A percentile compares a stretch with the other conserved stretches of the same genome.
These are phyloP conservation scores for Penicillium parvum DNA, from an alignment of 495 filamentous ascomycete genomes.

Conservation along the genomic window DNA sequence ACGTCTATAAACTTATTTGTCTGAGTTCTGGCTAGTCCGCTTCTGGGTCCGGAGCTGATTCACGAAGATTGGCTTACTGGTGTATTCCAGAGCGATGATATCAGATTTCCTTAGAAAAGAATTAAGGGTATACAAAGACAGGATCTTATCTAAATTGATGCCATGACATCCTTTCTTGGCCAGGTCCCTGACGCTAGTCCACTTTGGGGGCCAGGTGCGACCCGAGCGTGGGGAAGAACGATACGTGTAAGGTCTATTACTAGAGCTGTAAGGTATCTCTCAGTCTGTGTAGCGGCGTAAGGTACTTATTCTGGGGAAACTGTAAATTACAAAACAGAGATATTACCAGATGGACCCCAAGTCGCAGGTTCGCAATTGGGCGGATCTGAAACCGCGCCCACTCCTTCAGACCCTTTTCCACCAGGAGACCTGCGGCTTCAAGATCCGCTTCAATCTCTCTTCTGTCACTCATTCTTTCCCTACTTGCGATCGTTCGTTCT, in stretches of 20 bases:
- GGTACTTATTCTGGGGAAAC: too few relatives aligned
- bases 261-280: not conserved
- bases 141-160: too few relatives aligned
- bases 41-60: slow-evolving; percentile 1
- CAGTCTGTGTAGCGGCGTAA: not conserved
- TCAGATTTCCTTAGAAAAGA: too few relatives aligned
- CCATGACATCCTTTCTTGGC: too few relatives aligned
- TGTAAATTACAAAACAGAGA: not conserved
- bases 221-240: slow-evolving; percentile 3
- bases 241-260: slow-evolving; percentile 5
- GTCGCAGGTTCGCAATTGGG: slow-evolving; percentile 17
- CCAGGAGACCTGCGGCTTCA: slow-evolving; percentile 8
- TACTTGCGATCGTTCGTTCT: slow-evolving; percentile 19
- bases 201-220: too few relatives aligned
- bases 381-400: slow-evolving; percentile 8
- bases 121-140: too few relatives aligned
- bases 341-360: too few relatives aligned
- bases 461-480: slow-evolving; percentile 26
- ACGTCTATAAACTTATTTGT: too few relatives aligned
- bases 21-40: slow-evolving; percentile 1
- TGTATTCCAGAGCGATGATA: not conserved
- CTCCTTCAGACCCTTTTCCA: slow-evolving; percentile 11
- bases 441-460: slow-evolving; percentile 17
- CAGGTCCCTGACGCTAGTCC: slow-evolving; percentile 24
- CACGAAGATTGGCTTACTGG: too few relatives aligned